Conservation (phyloP, 176 grass and related monocot genomes). For the Miscanthus lutarioriparius region DNA sequence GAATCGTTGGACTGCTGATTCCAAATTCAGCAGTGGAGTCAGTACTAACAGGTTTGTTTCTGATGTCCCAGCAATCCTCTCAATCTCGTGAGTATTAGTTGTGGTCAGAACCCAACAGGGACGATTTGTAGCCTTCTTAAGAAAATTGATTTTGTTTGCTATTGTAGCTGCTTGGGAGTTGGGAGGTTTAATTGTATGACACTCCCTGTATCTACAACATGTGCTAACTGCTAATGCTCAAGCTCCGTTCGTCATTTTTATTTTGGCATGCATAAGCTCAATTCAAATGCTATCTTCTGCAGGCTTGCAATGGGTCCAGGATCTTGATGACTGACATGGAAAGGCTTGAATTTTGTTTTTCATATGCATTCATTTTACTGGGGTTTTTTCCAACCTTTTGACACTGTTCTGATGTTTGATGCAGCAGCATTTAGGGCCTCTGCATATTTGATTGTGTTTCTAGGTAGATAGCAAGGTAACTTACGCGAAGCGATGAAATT, state of each 20-base stretch:
- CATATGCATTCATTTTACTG: slow-evolving; percentile 36
- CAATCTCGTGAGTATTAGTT: not conserved
- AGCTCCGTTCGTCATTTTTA: not conserved
- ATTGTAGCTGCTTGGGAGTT: not conserved
- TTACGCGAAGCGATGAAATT: slow-evolving; percentile 21
- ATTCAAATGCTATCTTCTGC: slow-evolving; percentile 30
- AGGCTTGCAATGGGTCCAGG: slow-evolving; percentile 64
- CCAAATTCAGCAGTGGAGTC: slow-evolving; percentile 90
- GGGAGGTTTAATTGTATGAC: not conserved
- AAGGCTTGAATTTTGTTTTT: slow-evolving; percentile 6
- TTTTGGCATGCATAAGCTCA: not conserved
- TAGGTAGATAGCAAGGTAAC: slow-evolving; percentile 31
- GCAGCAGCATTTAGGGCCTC: slow-evolving; percentile 15
- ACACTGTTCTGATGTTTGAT: slow-evolving; percentile 32
- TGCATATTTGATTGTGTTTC: slow-evolving; percentile 44
- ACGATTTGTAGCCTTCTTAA: not conserved
- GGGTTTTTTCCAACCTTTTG: not conserved
- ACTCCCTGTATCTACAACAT: not conserved
- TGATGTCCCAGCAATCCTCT: not conserved
- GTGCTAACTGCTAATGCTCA: not conserved
- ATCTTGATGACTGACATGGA: slow-evolving; percentile 60
- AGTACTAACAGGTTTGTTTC: slow-evolving; percentile 80
- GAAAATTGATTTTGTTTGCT: not conserved
- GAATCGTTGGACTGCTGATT: slow-evolving; percentile 79
- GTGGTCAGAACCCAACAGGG: slow-evolving; percentile 7